Percentiles rank a stretch among this genome's conserved stretches.
Conservation (phyloP, 2,329 filamentous ascomycete genomes). For the Sphaerostilbella broomeana region DNA sequence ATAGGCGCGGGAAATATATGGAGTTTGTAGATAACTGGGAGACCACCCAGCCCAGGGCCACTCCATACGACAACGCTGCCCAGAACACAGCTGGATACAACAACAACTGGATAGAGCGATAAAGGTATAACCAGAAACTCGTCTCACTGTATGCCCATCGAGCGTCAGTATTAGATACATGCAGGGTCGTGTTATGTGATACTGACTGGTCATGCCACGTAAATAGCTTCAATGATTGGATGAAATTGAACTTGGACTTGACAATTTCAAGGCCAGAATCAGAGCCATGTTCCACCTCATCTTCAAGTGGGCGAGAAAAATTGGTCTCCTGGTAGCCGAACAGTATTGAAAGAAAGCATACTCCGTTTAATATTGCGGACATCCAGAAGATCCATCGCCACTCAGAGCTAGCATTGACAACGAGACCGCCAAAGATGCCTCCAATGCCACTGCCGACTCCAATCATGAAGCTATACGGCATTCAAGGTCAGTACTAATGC, state of each 20-base stretch:
- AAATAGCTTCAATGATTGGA: neutral
- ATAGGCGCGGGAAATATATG: neutral
- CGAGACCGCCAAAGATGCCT: constrained; percentile 1
- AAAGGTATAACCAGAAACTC: constrained; percentile 1
- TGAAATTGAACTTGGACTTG: neutral
- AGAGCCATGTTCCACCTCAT: neutral
- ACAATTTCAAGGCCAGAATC: neutral
- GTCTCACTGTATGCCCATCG: neutral
- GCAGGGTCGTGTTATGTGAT: neutral
- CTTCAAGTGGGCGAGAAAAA: constrained; percentile 1
- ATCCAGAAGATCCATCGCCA: constrained; percentile 7
- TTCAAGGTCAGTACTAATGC: neutral
- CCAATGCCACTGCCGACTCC: neutral
- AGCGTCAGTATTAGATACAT: neutral
- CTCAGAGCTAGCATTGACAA: neutral
- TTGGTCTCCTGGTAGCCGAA: constrained; percentile 5
- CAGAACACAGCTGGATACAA: constrained; percentile 2
- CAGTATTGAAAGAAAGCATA: neutral
- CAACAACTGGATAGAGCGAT: neutral
- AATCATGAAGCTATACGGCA: constrained; percentile 4
- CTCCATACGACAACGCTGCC: constrained; percentile 2
- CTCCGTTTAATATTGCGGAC: neutral
- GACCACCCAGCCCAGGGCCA: constrained; percentile 1
- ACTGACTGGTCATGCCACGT: constrained; percentile 4
- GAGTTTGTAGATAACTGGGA: neutral